Base-by-base conservation (phyloP, 139 green algal genomes). In the Chlorella sp. region DNA sequence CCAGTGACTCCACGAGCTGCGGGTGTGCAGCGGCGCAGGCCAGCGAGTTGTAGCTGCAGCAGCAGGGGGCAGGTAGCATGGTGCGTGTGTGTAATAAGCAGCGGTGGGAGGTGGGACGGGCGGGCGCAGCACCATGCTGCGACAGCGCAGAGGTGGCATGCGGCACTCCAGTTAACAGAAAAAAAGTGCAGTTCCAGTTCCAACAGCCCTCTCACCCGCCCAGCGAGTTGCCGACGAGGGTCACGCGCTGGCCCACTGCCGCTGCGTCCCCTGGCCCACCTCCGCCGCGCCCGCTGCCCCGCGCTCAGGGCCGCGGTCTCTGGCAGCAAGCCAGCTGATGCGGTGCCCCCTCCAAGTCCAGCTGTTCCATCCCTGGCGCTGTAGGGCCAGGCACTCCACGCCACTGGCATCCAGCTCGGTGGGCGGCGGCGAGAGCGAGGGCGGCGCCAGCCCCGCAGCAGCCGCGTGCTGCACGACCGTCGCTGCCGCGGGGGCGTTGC, bases 161-260 rank as follows among this genome's bases (percentile, higher is more conserved):
- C n/a, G n/a, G n/a, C n/a, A n/a, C n/a, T n/a, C n/a, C n/a, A n/a
- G n/a, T n/a, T n/a, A n/a, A n/a, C n/a, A n/a, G n/a, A n/a, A n/a
- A n/a, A n/a, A n/a, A n/a, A n/a, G n/a, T n/a, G n/a, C n/a, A n/a
- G n/a, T n/a, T n/a, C n/a, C n/a, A n/a, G n/a, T n/a, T n/a, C n/a
- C n/a, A n/a, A n/a, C n/a, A n/a, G n/a, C n/a, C n/a, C n/a, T n/a
- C n/a, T n/a, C n/a, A n/a, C n/a, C n/a, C 92, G 6, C 92, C 92
- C 56, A 96, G 77, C 31, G 73, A 88, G 84, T 97, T 97, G 31
- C 79, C 79, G 14, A 81, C 79, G 31, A 85, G 42, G 67, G 78
- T 46, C 19, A 53, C 79, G 29, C 25, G 58, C 45, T 84, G 9
- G n/a, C 27, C 2, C 27, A 40, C 56, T 29, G 31, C 27, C 58